phyloP scores from a whole-genome alignment of 306 rosid species.

The Quercus variabilis region DNA sequence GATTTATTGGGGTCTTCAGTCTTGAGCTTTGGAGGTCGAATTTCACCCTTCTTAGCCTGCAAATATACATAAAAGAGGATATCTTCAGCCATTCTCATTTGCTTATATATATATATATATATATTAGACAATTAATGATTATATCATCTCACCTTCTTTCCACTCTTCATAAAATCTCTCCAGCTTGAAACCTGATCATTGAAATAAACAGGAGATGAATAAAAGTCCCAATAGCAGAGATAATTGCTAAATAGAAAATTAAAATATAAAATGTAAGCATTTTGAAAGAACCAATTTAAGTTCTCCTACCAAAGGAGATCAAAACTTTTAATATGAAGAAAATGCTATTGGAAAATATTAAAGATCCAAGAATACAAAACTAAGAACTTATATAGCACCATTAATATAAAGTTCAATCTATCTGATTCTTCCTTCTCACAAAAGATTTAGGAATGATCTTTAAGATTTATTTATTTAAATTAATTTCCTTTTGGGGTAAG shows the following conservation, averaged over 20 bases:
- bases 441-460: too few relatives aligned
- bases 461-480: too few relatives aligned
- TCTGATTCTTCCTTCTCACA: too few relatives aligned
- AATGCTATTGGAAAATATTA: neutral
- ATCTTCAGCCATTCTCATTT: neutral
- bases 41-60: slow-evolving; percentile 93
- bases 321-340: neutral
- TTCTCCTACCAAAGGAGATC: neutral
- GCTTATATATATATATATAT: neutral
- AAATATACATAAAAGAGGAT: neutral
- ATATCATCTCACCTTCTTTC: slow-evolving; percentile 81
- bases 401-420: neutral
- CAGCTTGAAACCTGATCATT: slow-evolving; percentile 90
- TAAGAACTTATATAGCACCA: neutral
- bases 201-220: neutral
- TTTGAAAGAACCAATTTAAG: neutral
- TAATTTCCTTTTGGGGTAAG: too few relatives aligned
- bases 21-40: slow-evolving; percentile 95
- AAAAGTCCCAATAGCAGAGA: neutral
- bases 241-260: neutral
- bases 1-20: slow-evolving; percentile 98
- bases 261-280: neutral
- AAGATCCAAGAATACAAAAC: neutral
- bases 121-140: neutral
- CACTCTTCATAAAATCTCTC: slow-evolving; percentile 98